Evolutionary conservation across 257 asterid species (phyloP).

Genomic region (Schizonepeta tenuifolia): DNA sequence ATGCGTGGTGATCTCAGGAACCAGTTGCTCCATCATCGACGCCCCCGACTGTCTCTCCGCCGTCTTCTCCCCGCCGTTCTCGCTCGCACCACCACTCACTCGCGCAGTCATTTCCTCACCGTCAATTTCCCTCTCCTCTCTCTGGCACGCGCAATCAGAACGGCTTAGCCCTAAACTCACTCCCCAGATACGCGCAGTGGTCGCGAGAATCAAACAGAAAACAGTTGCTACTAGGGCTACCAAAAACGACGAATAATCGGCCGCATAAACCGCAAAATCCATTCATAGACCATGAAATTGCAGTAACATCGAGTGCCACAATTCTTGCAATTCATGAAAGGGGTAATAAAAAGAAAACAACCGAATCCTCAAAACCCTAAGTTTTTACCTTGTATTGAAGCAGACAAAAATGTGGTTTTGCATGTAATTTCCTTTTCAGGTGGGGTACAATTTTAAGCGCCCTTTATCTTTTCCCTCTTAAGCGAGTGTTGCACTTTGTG

Average conservation of each 20-base stretch:
- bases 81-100: too few relatives aligned
- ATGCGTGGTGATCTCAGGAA: slow-evolving; percentile 97
- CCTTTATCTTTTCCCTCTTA: neutral
- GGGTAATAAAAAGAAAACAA: neutral
- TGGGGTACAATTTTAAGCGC: slow-evolving; percentile 33
- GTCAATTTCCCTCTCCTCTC: slow-evolving; percentile 30
- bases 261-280: slow-evolving; percentile 49
- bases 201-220: slow-evolving; percentile 51
- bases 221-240: slow-evolving; percentile 53
- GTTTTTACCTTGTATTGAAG: slow-evolving; percentile 38
- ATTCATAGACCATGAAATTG: slow-evolving; percentile 63
- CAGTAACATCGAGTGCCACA: slow-evolving; percentile 21
- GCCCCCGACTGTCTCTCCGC: slow-evolving; percentile 78
- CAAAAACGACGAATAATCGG: slow-evolving; percentile 43
- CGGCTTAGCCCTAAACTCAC: slow-evolving; percentile 25
- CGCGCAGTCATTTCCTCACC: slow-evolving; percentile 42
- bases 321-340: slow-evolving; percentile 47
- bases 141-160: slow-evolving; percentile 37
- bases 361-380: slow-evolving; percentile 28
- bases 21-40: slow-evolving; percentile 99
- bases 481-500: neutral
- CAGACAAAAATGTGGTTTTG: slow-evolving; percentile 38
- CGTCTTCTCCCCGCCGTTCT: slow-evolving; percentile 50
- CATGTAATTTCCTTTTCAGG: slow-evolving; percentile 32
- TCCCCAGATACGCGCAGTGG: slow-evolving; percentile 43